These are phyloP conservation scores for Mrakia hoshinonis DNA, from an alignment of 768 basidiomycete genomes.

Conservation along the genomic window DNA sequence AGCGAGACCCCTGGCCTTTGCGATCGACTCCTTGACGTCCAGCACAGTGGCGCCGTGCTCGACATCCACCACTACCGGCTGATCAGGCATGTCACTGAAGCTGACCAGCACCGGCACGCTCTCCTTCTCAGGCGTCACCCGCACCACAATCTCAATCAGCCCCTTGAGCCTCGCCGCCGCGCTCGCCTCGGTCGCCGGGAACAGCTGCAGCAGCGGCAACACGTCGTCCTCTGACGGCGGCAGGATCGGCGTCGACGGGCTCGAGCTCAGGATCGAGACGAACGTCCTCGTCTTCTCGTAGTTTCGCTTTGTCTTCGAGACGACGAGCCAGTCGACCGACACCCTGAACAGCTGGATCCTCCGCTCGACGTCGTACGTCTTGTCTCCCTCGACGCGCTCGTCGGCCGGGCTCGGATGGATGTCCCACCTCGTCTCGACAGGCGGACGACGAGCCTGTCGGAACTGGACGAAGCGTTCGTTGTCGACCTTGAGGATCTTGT, in stretches of 20 bases:
- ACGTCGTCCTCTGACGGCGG: not conserved
- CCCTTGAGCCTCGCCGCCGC: constrained; percentile 22
- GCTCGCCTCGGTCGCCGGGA: constrained; percentile 7
- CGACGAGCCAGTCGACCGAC: constrained; percentile 22
- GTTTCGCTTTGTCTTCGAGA: constrained; percentile 19
- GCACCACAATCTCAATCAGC: constrained; percentile 25
- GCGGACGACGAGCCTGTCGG: constrained; percentile 18
- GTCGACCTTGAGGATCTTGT: constrained; percentile 28
- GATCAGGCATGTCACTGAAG: constrained; percentile 27
- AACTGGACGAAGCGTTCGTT: constrained; percentile 28
- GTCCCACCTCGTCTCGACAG: constrained; percentile 27
- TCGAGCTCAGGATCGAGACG: constrained; percentile 4
- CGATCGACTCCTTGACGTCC: constrained; percentile 21
- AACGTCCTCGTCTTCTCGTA: constrained; percentile 22
- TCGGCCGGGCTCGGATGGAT: constrained; percentile 7
- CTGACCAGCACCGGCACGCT: constrained; percentile 17
- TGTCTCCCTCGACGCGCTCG: not conserved
- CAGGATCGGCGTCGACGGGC: constrained; percentile 20
- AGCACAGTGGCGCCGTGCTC: not conserved
- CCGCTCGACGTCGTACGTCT: constrained; percentile 20
- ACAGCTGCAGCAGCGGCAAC: constrained; percentile 9
- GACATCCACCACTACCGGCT: constrained; percentile 26
- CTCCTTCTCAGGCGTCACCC: constrained; percentile 16
- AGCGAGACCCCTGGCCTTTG: constrained; percentile 16
- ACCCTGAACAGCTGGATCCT: constrained; percentile 17